Evolutionary conservation across 106 monocot genomes (phyloP).

Genomic region (Dendrobium officinale): DNA sequence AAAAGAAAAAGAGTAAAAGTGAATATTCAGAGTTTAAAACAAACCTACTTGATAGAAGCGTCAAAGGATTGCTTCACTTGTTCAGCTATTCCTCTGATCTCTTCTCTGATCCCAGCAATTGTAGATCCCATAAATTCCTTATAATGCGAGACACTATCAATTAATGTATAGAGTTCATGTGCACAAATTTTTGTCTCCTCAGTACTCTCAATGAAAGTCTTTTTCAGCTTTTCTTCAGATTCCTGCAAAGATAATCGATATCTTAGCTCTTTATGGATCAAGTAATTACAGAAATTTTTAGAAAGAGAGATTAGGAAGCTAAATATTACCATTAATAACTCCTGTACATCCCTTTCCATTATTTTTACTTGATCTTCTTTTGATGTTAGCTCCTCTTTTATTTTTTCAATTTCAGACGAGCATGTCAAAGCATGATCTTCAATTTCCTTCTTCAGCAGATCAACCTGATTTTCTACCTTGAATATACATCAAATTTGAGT

Average conservation of each 20-base stretch:
- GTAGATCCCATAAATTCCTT: slow-evolving; percentile 60
- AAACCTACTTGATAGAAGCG: not conserved
- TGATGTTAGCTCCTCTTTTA: slow-evolving; percentile 15
- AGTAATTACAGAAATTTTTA: not conserved
- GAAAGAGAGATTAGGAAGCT: not conserved
- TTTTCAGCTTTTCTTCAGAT: slow-evolving; percentile 37
- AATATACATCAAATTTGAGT: slow-evolving; percentile 1
- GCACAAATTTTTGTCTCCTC: slow-evolving; percentile 59
- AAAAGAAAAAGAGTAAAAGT: too few relatives aligned
- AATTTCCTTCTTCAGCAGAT: slow-evolving; percentile 43
- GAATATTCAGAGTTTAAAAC: too few relatives aligned
- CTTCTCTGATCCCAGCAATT: slow-evolving; percentile 25
- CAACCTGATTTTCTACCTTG: slow-evolving; percentile 36
- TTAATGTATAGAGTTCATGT: slow-evolving; percentile 35
- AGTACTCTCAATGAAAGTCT: slow-evolving; percentile 24
- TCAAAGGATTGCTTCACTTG: slow-evolving; percentile 22
- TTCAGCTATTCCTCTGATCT: slow-evolving; percentile 28
- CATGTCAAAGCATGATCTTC: slow-evolving; percentile 44
- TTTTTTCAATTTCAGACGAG: slow-evolving; percentile 36
- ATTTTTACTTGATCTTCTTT: slow-evolving; percentile 39
- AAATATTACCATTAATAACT: slow-evolving; percentile 35
- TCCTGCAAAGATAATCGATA: slow-evolving; percentile 24
- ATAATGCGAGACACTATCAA: slow-evolving; percentile 50
- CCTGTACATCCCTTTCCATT: slow-evolving; percentile 56
- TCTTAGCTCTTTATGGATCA: not conserved